Evolutionary conservation across 495 filamentous ascomycete species (phyloP).

Genomic region (Podospora pseudocomata): DNA sequence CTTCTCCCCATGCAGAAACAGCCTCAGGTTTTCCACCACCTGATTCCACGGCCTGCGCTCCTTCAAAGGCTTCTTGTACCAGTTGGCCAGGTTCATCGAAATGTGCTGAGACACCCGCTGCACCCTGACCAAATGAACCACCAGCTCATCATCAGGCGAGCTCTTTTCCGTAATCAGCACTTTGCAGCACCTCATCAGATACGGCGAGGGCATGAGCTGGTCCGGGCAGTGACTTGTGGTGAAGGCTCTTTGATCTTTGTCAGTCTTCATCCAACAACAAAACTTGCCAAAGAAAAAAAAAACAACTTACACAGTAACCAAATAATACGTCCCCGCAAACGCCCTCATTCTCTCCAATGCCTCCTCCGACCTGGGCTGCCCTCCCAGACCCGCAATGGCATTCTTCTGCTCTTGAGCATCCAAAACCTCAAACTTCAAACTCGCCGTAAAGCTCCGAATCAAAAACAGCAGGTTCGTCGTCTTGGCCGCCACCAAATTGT

Average conservation of each 20-base stretch:
- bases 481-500: constrained; percentile 30
- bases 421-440: constrained; percentile 16
- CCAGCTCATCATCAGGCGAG: constrained; percentile 24
- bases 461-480: constrained; percentile 34
- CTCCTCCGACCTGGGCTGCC: background rate
- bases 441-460: constrained; percentile 25
- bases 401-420: constrained; percentile 7
- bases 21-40: constrained; percentile 21
- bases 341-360: constrained; percentile 31
- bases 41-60: background rate
- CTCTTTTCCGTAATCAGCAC: constrained; percentile 24
- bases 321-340: constrained; percentile 33
- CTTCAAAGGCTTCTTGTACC: background rate
- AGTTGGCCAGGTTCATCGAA: constrained; percentile 7
- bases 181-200: constrained; percentile 24
- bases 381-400: background rate
- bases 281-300: background rate
- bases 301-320: constrained; percentile 29
- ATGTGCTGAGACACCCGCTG: constrained; percentile 32
- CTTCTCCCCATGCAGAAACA: constrained; percentile 22
- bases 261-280: background rate
- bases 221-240: constrained; percentile 35
- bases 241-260: constrained; percentile 21
- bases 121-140: constrained; percentile 28
- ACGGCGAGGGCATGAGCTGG: constrained; percentile 29